Evolutionary conservation across 2,329 filamentous ascomycete species (phyloP), one percentile per base, ranked within the genome.

Genomic region (Penicillium sp.): DNA sequence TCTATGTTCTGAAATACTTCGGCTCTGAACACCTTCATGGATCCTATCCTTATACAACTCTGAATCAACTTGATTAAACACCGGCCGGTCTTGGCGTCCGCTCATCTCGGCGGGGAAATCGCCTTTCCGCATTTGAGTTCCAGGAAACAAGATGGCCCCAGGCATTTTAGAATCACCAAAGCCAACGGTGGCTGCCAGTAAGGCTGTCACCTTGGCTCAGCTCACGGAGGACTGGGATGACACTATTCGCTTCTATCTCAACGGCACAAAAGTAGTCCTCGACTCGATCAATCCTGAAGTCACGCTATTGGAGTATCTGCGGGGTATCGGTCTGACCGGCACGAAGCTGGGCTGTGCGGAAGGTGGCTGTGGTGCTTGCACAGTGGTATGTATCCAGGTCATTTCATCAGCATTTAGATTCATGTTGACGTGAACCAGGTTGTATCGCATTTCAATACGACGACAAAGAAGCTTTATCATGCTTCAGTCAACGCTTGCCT

Each of bases 271-370:
- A 57, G 86, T 97, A 15, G 80, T 85, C 1, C 74, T 98, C 15
- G 90, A 96, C 58, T 79, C 87, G 12, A 82, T 93, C 45, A 90
- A 97, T 63, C 93, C 93, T 0, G 91, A 97, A 66, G 77, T 90
- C 42, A 98, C 93, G 0, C 77, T 98, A 29, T 75, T 98, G 7
- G 91, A 97, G 68, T 98, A 97, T 61, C 77, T 98, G 34, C 80
- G 93, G 55, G 91, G 90, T 19, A 87, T 97, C 64, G 93, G 93
- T 0, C 75, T 97, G 60, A 97, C 91, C 4, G 93, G 93, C 15
- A 97, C 93, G 12, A 98, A 98, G 70, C 78, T 97, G 70, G 93
- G 93, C 41, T 98, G 93, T 72, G 88, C 88, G 43, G 93, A 98
- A 74, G 93, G 93, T 54, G 93, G 93, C 2, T 98, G 93, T 64